A percentile compares a stretch with the other conserved stretches of the same genome.
These are phyloP conservation scores for Neofusicoccum ribis DNA, from an alignment of 2,329 filamentous ascomycete genomes.

Conservation along the genomic window DNA sequence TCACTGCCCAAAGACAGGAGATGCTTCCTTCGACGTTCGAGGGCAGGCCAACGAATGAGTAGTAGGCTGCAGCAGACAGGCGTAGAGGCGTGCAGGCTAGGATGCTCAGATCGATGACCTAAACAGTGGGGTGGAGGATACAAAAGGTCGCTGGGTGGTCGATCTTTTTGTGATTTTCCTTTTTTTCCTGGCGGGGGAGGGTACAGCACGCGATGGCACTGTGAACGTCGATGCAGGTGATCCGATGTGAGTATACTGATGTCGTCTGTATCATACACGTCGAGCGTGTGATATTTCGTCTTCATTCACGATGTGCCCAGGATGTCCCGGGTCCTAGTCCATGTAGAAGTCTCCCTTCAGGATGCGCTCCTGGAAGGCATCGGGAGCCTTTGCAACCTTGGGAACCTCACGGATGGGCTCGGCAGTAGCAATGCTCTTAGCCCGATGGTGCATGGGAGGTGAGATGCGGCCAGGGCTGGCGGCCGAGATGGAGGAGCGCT, in stretches of 20 bases:
- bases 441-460: slow-evolving; percentile 57
- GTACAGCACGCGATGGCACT: not conserved
- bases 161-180: slow-evolving; percentile 2
- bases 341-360: slow-evolving; percentile 98
- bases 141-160: not conserved
- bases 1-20: not conserved
- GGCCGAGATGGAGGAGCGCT: slow-evolving; percentile 66
- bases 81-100: not conserved
- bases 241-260: not conserved
- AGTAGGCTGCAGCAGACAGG: not conserved
- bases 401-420: slow-evolving; percentile 56
- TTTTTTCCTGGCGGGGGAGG: not conserved
- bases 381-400: slow-evolving; percentile 65
- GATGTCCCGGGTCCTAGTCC: slow-evolving; percentile 60
- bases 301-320: not conserved
- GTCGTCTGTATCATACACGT: not conserved
- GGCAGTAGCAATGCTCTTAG: slow-evolving; percentile 67
- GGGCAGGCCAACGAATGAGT: not conserved
- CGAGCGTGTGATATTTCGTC: not conserved
- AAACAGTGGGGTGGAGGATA: not conserved
- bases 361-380: slow-evolving; percentile 95
- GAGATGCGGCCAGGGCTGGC: slow-evolving; percentile 41
- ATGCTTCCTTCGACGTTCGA: slow-evolving; percentile 1
- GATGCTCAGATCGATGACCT: not conserved
- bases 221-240: not conserved